Evolutionary conservation across 169 alveolate genomes (phyloP).

Genomic region (Plasmodium coatneyi): DNA sequence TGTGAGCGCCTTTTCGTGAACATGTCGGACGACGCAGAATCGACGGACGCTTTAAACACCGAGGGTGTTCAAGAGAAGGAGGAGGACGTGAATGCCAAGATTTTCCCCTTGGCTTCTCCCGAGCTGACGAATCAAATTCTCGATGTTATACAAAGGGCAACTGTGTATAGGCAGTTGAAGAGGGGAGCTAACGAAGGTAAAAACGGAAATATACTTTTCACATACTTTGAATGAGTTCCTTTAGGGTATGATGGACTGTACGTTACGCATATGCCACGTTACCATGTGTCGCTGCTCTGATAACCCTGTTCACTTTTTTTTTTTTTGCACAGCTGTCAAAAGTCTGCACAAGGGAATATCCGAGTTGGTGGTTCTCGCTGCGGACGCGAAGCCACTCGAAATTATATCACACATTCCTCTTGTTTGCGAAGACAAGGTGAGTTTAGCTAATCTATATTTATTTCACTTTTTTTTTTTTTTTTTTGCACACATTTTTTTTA

Average conservation of each 20-base stretch:
- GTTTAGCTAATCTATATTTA: neutral
- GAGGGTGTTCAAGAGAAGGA: conserved; percentile 6
- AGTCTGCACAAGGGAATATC: conserved; percentile 98
- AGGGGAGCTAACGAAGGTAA: conserved; percentile 95
- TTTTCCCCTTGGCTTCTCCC: conserved; percentile 92
- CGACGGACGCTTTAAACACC: conserved; percentile 1
- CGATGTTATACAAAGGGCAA: conserved; percentile 94
- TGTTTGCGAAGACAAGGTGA: conserved; percentile 98
- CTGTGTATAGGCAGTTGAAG: conserved; percentile 94
- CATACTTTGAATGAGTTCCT: neutral
- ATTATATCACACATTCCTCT: conserved; percentile 98
- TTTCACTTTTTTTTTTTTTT: neutral
- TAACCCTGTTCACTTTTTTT: conserved; percentile 15
- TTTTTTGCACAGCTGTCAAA: conserved; percentile 94
- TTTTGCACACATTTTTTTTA: neutral
- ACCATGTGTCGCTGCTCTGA: conserved; percentile 29
- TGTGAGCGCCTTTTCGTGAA: neutral
- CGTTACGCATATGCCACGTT: neutral
- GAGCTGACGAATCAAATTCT: conserved; percentile 89
- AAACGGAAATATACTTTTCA: neutral
- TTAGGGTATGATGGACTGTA: neutral
- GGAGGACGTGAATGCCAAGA: conserved; percentile 87
- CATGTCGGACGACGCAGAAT: neutral
- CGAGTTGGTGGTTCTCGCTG: conserved; percentile 98
- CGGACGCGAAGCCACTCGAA: conserved; percentile 99